phyloP scores from a whole-genome alignment of 257 asterid genomes.

The Plantago elongata region DNA sequence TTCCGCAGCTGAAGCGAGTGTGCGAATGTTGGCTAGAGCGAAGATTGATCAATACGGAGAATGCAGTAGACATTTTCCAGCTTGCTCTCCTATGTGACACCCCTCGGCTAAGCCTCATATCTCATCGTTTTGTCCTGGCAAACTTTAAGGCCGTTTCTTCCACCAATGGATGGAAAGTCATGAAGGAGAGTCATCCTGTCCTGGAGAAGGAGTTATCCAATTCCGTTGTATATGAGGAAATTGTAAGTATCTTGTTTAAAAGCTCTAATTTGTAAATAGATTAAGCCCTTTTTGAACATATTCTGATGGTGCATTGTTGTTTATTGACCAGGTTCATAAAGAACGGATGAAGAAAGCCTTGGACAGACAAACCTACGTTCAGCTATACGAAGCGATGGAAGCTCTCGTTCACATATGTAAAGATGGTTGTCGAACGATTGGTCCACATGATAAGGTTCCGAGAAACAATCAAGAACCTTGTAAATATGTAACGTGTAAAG shows the following conservation, averaged over 20 bases:
- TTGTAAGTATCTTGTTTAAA: conserved; percentile 34
- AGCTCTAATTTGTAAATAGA: too few relatives aligned
- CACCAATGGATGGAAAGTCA: conserved; percentile 73
- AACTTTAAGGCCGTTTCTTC: conserved; percentile 59
- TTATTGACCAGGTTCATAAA: conserved; percentile 39
- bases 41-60: conserved; percentile 46
- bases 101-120: conserved; percentile 69
- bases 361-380: conserved; percentile 51
- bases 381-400: conserved; percentile 85
- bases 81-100: conserved; percentile 76
- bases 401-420: conserved; percentile 80
- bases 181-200: conserved; percentile 80
- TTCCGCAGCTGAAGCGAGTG: conserved; percentile 51
- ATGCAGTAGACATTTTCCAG: conserved; percentile 68
- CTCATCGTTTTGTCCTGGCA: conserved; percentile 55
- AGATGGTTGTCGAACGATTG: conserved; percentile 84
- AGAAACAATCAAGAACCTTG: conserved; percentile 55
- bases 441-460: conserved; percentile 56
- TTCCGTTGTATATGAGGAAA: conserved; percentile 42
- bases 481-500: conserved; percentile 57
- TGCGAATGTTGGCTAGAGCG: conserved; percentile 65
- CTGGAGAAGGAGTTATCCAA: conserved; percentile 54
- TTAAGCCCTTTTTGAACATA: neutral
- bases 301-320: neutral
- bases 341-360: conserved; percentile 44